Percentiles rank a stretch among this genome's conserved stretches.
phyloP scores from a whole-genome alignment of 176 grass and related monocot species.

The Bonia amplexicaulis region DNA sequence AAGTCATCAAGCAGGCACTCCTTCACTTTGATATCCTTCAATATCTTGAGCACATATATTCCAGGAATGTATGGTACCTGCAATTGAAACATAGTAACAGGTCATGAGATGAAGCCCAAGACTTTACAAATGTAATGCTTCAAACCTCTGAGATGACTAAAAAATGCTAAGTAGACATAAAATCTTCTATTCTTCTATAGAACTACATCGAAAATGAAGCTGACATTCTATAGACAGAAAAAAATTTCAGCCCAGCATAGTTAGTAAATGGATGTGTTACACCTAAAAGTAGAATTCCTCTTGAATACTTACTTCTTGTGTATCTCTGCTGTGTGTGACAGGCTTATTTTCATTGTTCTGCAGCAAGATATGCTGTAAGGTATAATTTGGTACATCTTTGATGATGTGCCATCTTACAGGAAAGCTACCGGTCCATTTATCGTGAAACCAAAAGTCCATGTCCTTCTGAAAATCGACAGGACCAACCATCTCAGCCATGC shows the following conservation, averaged over 20 bases:
- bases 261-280: background rate
- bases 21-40: constrained; percentile 47
- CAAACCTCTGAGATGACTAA: background rate
- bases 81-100: constrained; percentile 5
- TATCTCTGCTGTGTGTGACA: constrained; percentile 95
- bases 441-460: constrained; percentile 96
- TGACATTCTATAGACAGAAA: background rate
- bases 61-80: constrained; percentile 65
- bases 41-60: constrained; percentile 54
- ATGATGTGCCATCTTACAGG: constrained; percentile 92
- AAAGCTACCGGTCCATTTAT: constrained; percentile 95
- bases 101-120: background rate
- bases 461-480: constrained; percentile 81
- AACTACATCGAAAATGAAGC: background rate
- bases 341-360: constrained; percentile 95
- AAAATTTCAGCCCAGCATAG: background rate
- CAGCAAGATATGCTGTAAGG: constrained; percentile 63
- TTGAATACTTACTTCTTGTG: constrained; percentile 74
- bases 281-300: background rate
- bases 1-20: constrained; percentile 76
- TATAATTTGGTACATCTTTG: constrained; percentile 78
- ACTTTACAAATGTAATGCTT: background rate
- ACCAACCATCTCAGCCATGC: constrained; percentile 90
- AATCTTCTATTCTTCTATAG: background rate
- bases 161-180: background rate